Percentiles rank a stretch among this genome's conserved stretches.
Conservation (phyloP, 371 early-diverging fungal species). For the Mortierella sp. region DNA sequence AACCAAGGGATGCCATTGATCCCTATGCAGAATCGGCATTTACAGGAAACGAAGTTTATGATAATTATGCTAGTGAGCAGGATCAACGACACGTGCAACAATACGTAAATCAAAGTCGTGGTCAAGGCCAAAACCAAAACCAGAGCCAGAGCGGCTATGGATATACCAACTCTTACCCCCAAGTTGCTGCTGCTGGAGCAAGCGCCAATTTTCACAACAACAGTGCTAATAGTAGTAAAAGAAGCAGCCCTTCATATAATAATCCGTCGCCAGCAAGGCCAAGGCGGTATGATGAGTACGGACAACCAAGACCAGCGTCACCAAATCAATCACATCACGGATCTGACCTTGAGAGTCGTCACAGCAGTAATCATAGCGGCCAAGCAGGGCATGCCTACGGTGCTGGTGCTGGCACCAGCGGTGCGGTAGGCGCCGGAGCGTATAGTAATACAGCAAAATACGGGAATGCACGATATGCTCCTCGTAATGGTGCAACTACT, state of each 20-base stretch:
- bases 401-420: not conserved
- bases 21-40: conserved; percentile 46
- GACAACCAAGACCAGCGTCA: conserved; percentile 25
- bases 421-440: not conserved
- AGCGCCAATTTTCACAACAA: conserved; percentile 11
- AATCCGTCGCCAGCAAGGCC: conserved; percentile 18
- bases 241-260: conserved; percentile 6
- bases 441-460: not conserved
- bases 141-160: conserved; percentile 1
- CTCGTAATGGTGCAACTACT: conserved; percentile 1
- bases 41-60: conserved; percentile 30
- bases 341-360: conserved; percentile 38
- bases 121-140: conserved; percentile 5
- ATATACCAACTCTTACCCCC: conserved; percentile 14
- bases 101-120: not conserved
- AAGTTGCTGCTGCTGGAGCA: not conserved
- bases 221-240: conserved; percentile 5
- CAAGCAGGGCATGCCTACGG: conserved; percentile 19
- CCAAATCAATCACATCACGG: conserved; percentile 48
- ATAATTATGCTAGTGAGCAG: conserved; percentile 15
- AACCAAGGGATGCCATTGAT: conserved; percentile 14
- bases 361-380: conserved; percentile 14
- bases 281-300: conserved; percentile 30
- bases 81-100: conserved; percentile 13
- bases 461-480: conserved; percentile 3